Evolutionary conservation across 306 rosid genomes (phyloP).

Genomic region (Echinosophora koreensis): DNA sequence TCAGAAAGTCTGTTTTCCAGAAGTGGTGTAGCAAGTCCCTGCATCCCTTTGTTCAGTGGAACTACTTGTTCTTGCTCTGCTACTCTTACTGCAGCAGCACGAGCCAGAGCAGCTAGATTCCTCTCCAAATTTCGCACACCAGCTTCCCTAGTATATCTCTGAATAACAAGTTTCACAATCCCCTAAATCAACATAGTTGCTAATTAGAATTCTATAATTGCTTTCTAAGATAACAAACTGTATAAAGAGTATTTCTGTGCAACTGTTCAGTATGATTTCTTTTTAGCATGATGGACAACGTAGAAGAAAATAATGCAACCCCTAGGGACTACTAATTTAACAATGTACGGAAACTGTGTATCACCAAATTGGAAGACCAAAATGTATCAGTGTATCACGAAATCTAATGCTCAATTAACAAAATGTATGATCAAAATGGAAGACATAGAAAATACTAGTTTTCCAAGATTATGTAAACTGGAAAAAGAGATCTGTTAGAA

Average conservation of each 20-base stretch:
- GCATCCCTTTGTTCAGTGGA: conserved; percentile 75
- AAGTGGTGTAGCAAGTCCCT: conserved; percentile 76
- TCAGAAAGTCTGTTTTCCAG: conserved; percentile 88
- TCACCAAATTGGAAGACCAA: too few relatives aligned
- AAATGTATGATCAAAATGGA: neutral
- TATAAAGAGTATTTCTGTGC: conserved; percentile 23
- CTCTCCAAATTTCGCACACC: conserved; percentile 95
- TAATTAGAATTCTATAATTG: conserved; percentile 39
- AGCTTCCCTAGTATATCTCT: conserved; percentile 97
- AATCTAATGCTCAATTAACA: too few relatives aligned
- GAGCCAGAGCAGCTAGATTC: conserved; percentile 91
- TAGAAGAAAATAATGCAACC: conserved; percentile 28
- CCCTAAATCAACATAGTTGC: conserved; percentile 61
- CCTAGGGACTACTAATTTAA: conserved; percentile 11
- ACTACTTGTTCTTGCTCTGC: conserved; percentile 86
- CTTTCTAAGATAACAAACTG: conserved; percentile 16
- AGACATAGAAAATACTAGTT: conserved; percentile 34
- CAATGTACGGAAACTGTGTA: too few relatives aligned
- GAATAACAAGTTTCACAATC: conserved; percentile 86
- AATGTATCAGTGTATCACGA: too few relatives aligned
- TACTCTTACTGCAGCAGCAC: conserved; percentile 95
- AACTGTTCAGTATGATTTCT: conserved; percentile 27
- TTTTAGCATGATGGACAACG: conserved; percentile 22
- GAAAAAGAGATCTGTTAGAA: conserved; percentile 9
- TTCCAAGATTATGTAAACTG: conserved; percentile 12